phyloP scores from a whole-genome alignment of 83 land plant genomes.

The Picea abies region DNA sequence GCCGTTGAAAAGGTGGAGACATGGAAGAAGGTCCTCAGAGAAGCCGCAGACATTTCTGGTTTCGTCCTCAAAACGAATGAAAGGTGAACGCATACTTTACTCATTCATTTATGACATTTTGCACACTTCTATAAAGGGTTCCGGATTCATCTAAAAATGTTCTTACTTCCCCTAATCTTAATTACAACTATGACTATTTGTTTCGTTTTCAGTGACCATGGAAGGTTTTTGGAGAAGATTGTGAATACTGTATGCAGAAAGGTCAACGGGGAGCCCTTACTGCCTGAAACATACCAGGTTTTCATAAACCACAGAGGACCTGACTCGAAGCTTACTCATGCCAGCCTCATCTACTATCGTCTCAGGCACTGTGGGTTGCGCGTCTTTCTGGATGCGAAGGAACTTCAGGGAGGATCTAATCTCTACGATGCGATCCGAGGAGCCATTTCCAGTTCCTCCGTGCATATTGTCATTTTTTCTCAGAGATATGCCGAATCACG shows the following conservation, averaged over 20 bases:
- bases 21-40: neutral
- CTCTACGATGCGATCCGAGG: neutral
- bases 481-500: neutral
- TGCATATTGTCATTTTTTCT: neutral
- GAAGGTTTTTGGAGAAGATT: too few relatives aligned
- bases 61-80: neutral
- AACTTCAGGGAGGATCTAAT: neutral
- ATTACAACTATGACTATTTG: too few relatives aligned
- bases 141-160: too few relatives aligned
- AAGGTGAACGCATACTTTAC: too few relatives aligned
- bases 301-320: constrained; percentile 5
- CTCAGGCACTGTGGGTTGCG: neutral
- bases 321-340: neutral
- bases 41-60: neutral
- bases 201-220: too few relatives aligned
- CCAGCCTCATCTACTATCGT: neutral
- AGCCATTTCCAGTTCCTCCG: neutral
- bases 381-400: neutral
- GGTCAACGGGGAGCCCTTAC: too few relatives aligned
- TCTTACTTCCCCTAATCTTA: too few relatives aligned
- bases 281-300: neutral
- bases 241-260: too few relatives aligned
- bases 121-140: too few relatives aligned
- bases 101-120: too few relatives aligned
- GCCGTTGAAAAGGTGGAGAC: neutral